A percentile compares a stretch with the other conserved stretches of the same genome.
phyloP scores from a whole-genome alignment of 2,329 filamentous ascomycete species.

The Zymoseptoria pseudotritici region DNA sequence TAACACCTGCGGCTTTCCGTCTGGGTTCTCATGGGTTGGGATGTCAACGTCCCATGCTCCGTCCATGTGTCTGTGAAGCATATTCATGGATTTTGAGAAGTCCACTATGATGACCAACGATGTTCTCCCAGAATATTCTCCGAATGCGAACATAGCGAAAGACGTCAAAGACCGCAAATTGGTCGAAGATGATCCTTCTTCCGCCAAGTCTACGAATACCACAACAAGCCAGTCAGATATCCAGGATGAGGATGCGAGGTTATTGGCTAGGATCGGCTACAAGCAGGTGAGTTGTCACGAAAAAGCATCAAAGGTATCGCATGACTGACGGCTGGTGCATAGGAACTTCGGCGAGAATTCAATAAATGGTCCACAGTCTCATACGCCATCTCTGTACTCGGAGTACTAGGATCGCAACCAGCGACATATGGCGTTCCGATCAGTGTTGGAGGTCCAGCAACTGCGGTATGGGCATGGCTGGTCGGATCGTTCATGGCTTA shows the following conservation, averaged over 20 bases:
- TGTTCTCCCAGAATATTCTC: background rate
- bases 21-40: background rate
- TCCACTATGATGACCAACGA: background rate
- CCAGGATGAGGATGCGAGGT: slow-evolving; percentile 49
- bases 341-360: slow-evolving; percentile 58
- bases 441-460: slow-evolving; percentile 53
- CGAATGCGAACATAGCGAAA: background rate
- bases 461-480: slow-evolving; percentile 60
- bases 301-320: background rate
- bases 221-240: background rate
- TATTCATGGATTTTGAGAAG: background rate
- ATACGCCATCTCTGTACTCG: slow-evolving; percentile 59
- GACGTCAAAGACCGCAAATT: background rate
- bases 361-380: slow-evolving; percentile 60
- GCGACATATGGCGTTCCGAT: slow-evolving; percentile 56
- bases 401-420: slow-evolving; percentile 58
- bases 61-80: background rate
- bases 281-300: slow-evolving; percentile 44
- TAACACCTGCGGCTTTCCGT: background rate
- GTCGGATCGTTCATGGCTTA: slow-evolving; percentile 58
- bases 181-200: background rate
- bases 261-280: slow-evolving; percentile 56
- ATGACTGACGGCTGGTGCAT: slow-evolving; percentile 11
- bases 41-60: background rate
- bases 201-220: background rate